Conservation (phyloP, 768 basidiomycete genomes). For the Tephrocybe sp. region DNA sequence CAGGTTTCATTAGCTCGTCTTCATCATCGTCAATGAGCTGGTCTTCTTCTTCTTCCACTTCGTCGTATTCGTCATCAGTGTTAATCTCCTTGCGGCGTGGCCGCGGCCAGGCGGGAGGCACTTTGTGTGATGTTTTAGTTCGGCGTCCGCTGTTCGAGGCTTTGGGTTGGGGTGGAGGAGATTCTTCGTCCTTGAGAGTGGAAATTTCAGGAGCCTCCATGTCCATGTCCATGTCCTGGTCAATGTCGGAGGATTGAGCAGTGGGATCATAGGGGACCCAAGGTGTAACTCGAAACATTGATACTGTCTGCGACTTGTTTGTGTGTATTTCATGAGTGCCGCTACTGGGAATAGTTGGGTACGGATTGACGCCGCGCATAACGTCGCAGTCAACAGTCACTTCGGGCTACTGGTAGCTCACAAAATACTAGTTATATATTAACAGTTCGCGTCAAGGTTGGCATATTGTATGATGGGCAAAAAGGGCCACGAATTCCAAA, state of each 20-base stretch:
- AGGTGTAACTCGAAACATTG: conserved; percentile 62
- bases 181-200: conserved; percentile 69
- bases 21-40: conserved; percentile 77
- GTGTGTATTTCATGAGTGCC: conserved; percentile 32
- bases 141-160: conserved; percentile 26
- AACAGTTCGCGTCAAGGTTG: not conserved
- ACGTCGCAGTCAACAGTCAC: no score
- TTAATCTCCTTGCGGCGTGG: conserved; percentile 22
- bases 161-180: conserved; percentile 56
- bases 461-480: conserved; percentile 8
- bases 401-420: no score
- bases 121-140: conserved; percentile 15
- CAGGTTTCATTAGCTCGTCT: conserved; percentile 29
- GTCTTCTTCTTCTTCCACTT: conserved; percentile 75
- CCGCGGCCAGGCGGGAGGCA: conserved; percentile 19
- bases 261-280: conserved; percentile 58
- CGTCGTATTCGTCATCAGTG: conserved; percentile 57
- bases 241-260: conserved; percentile 23
- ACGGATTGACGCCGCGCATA: conserved; percentile 18
- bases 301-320: conserved; percentile 36
- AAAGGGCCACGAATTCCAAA: conserved; percentile 1
- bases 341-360: conserved; percentile 16
- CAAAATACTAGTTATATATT: no score
- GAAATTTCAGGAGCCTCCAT: conserved; percentile 88
- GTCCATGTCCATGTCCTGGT: conserved; percentile 48